Evolutionary conservation across 371 early-diverging fungal genomes (phyloP), one percentile per base, ranked within the genome.

Genomic region (Syncephalastrum sp.): DNA sequence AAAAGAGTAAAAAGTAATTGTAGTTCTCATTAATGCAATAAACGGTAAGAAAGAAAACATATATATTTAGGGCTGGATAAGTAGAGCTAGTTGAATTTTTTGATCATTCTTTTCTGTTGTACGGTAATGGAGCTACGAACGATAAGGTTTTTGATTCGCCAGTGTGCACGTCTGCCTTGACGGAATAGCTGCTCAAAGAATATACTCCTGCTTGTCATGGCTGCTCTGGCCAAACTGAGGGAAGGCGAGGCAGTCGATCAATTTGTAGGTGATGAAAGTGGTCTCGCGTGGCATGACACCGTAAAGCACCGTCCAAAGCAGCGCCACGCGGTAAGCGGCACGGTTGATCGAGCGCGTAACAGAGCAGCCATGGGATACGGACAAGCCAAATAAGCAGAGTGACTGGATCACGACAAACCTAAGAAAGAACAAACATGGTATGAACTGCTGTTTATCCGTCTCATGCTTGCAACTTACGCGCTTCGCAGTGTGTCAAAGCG

Each of bases 221-320:
- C 47, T 46, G 23, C 14, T 6, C 19, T 46, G 4, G 47, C 10
- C 2, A 46, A 15, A 6, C n/a, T 7, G 5, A 3, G 47, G 19
- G 1, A 46, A 46, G 23, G 23, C 16, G 23, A 23, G 16, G 47
- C n/a, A 8, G 0, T 19, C 16, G 6, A 46, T 15, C 38, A 33
- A 33, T 10, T 53, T 33, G 46, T 42, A 50, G 13, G 65, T 59
- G 8, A 54, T 8, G 46, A 50, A 23, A 16, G 47, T 41, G 1
- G 63, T 57, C 50, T 60, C 63, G 13, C 61, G 63, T 16, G 69
- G 69, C 45, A 62, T 54, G 4, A 69, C 1, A 7, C 56, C 54
- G 53, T 65, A 69, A 5, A 63, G 29, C 17, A 65, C 21, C 0
- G 63, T 47, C 69, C 69, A 69, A 8, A 47, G 46, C 10, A 69